Evolutionary conservation across 176 grass and related monocot species (phyloP), one percentile per base, ranked within the genome.

Genomic region (Sorghum bicolor): DNA sequence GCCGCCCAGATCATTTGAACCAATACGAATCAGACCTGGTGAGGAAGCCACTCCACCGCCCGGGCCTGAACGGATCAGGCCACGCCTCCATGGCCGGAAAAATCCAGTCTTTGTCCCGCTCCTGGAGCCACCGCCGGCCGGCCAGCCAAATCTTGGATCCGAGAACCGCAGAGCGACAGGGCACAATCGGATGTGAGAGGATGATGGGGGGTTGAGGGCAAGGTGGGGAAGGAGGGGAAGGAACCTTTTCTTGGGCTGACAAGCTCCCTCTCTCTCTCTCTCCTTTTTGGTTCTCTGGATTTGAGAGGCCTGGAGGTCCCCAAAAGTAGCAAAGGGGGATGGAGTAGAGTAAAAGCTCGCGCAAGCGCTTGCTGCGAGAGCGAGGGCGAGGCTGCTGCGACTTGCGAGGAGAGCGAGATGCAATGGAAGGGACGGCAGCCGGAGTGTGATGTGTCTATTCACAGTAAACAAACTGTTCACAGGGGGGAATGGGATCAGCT

Each of bases 281-380:
- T 28, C 6, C 31, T 61, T 77, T 74, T 44, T 44, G 28, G 17
- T 60, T 76, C 83, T 77, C 82, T 85, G 78, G 87, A 89, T 86
- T 89, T 62, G 87, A 85, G 87, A 85, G 48, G 70, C 36, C 85
- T 76, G 28, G 86, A 88, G 67, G 87, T 84, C 76, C 76, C 76
- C 82, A 71, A 77, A 71, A 81, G 82, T 40, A 80, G 70, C 81
- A 50, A 62, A 50, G 36, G 57, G 26, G 7, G 29, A 15, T 12
- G 84, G 20, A 44, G 77, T 4, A 62, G 71, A 76, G 68, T 66
- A 77, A 79, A 84, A 84, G 45, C 66, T 65, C 19, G 28, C 9
- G 33, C 87, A 14, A 25, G 68, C 68, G 20, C n/a, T 25, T 25
- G 37, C 8, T 55, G 38, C 67, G 75, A 69, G 64, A 5, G 34